Evolutionary conservation across 139 green algal species (phyloP), one percentile per base, ranked within the genome.

Genomic region (Diplosphaera chodatii): DNA sequence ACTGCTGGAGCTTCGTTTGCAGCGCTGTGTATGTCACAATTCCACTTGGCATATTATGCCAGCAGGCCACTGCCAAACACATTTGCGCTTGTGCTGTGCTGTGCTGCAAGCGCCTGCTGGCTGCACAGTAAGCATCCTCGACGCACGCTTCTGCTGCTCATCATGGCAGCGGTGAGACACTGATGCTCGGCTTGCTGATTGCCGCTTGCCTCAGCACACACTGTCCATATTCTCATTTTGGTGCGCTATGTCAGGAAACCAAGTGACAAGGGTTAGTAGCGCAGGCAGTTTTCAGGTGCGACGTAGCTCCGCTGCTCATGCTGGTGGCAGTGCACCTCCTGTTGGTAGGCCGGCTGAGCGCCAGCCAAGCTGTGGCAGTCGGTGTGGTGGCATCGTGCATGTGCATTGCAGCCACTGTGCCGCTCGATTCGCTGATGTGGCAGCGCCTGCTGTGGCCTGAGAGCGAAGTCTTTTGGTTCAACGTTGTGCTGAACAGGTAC

Each of bases 1-100:
- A 18, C 21, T 29, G 67, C 70, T 0, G 75, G 70, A 22, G 32
- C 20, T 6, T 33, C 40, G 32, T 86, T 89, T 28, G 23, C 84
- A 20, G 32, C 85, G 32, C n/a, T 88, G 5, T 83, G 71, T 1
- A 67, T 59, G 29, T n/a, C 80, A 15, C 88, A 96, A 77, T 96
- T 96, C 77, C 91, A 96, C 78, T 56, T 91, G n/a, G 78, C 83
- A 25, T 96, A 91, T 76, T 96, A 96, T 75, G 67, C 75, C 23
- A 87, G 72, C 69, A 77, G 91, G 30, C 70, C 80, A 4, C 85
- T 96, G 29, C 91, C 91, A 34, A 96, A 96, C 78, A 82, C 84
- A 1, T 87, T 96, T 56, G 91, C 91, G 2, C 68, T 91, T 25
- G 76, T 72, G 20, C 55, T 92, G 1, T 78, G 75, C 25, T 83